Conservation (phyloP, 192 early-diverging fungal genomes). For the Pilaira anomala region DNA sequence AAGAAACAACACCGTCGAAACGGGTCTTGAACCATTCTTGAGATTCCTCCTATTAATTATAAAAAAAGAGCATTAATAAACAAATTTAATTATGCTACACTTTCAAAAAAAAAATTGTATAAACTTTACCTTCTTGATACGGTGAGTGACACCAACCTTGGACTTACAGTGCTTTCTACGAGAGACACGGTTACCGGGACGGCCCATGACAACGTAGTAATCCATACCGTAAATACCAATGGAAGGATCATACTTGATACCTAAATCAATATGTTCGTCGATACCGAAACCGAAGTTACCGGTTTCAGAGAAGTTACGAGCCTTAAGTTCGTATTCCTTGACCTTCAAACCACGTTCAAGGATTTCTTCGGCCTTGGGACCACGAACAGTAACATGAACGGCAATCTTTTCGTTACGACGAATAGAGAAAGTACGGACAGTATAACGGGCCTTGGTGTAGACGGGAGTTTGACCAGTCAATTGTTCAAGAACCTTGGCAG, state of each 20-base stretch:
- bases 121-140: constrained; percentile 65
- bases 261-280: constrained; percentile 99
- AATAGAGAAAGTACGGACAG: constrained; percentile 99
- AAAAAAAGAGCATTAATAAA: too few species aligned
- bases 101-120: background rate
- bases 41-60: constrained; percentile 78
- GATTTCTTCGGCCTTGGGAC: constrained; percentile 82
- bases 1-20: constrained; percentile 53
- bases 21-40: constrained; percentile 98
- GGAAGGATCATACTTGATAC: constrained; percentile 99
- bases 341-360: constrained; percentile 99
- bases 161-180: constrained; percentile 84
- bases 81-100: background rate
- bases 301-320: constrained; percentile 93
- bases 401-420: constrained; percentile 99
- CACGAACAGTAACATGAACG: constrained; percentile 98
- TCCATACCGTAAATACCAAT: constrained; percentile 91
- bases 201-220: constrained; percentile 86
- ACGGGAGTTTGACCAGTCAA: constrained; percentile 98
- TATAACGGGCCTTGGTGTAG: constrained; percentile 99
- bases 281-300: constrained; percentile 99
- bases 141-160: constrained; percentile 88
- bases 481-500: constrained; percentile 99
- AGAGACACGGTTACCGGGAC: constrained; percentile 94
- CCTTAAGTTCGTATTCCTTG: constrained; percentile 98